These are phyloP conservation scores for Mortierella antarctica DNA, from an alignment of 192 early-diverging fungal species.

Conservation along the genomic window DNA sequence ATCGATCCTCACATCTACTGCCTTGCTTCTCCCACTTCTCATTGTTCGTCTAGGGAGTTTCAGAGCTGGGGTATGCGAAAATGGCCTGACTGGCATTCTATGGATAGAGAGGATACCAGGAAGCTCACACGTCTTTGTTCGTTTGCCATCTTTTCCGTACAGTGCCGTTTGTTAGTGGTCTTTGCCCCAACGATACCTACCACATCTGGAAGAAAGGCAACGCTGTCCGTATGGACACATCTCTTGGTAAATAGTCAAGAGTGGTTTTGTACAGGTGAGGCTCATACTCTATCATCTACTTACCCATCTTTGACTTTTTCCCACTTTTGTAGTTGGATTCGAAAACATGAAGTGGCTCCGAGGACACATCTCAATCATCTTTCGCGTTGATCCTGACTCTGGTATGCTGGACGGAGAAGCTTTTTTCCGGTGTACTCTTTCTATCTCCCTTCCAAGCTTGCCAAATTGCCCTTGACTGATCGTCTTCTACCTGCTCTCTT, in stretches of 20 bases:
- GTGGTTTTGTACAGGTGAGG: not conserved
- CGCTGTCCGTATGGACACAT: slow-evolving; percentile 52
- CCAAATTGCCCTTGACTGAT: not conserved
- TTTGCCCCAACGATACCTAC: slow-evolving; percentile 52
- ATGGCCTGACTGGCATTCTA: not conserved
- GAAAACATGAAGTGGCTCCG: slow-evolving; percentile 51
- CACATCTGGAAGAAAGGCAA: slow-evolving; percentile 56
- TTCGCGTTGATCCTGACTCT: slow-evolving; percentile 36
- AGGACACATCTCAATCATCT: slow-evolving; percentile 53
- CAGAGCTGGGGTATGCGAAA: slow-evolving; percentile 45
- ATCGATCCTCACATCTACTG: not conserved
- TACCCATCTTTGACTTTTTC: not conserved
- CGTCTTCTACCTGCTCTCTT: not conserved
- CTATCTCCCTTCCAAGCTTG: not conserved
- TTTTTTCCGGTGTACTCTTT: not conserved
- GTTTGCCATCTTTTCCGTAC: not conserved
- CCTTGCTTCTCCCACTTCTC: not conserved
- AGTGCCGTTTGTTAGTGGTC: slow-evolving; percentile 52
- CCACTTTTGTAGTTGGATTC: slow-evolving; percentile 26
- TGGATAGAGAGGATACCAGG: not conserved
- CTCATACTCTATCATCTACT: not conserved
- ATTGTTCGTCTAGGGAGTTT: slow-evolving; percentile 34
- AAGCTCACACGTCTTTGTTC: not conserved
- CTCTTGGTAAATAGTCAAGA: slow-evolving; percentile 20
- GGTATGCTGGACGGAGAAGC: slow-evolving; percentile 6